Base-by-base conservation (phyloP, 2,329 filamentous ascomycete genomes). In the Diaporthe sp. region DNA sequence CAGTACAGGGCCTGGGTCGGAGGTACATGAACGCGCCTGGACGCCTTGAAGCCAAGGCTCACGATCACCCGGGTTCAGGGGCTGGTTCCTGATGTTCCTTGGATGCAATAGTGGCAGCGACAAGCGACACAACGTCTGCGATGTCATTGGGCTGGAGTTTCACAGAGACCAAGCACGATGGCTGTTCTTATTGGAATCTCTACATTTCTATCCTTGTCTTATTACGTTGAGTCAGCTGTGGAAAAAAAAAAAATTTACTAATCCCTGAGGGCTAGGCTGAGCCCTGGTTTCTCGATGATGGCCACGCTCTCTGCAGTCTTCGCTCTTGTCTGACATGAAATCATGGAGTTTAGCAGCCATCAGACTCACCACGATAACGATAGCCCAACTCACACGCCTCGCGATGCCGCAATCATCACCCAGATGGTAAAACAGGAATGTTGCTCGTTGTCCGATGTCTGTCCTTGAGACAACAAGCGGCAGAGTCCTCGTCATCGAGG, bases 391-490 rank as follows among this genome's bases (percentile, higher is more conserved):
- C 39, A 42, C 0, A 42, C 2, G 1, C 13, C 12, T 12, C 39
- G 2, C 3, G 39, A 15, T 15, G 39, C 13, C 39, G 10, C 13
- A 12, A 5, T 42, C 12, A 42, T 12, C 39, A 5, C 39, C 4
- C 0, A 15, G 1, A 1, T 15, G 2, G 39, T 1, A 15, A 15
- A 15, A 42, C 39, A 5, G 13, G 10, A 13, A 13, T 13, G 39
- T 42, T 13, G 39, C 39, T 10, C 39, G 39, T 42, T 42, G 39
- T 42, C 39, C 31, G 31, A 9, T 34, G 34, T 34, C 8, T 34
- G 0, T 34, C 34, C 34, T 34, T 34, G 34, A 34, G 34, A 10
- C 34, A 34, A 9, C 1, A 34, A 9, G 7, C 34, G 34, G 8
- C 1, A 34, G 34, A 34, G 8, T 34, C 7, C 34, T 0, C 34